Conservation (phyloP, 108 stramenopile genomes). For the Nitzschia putrida region DNA sequence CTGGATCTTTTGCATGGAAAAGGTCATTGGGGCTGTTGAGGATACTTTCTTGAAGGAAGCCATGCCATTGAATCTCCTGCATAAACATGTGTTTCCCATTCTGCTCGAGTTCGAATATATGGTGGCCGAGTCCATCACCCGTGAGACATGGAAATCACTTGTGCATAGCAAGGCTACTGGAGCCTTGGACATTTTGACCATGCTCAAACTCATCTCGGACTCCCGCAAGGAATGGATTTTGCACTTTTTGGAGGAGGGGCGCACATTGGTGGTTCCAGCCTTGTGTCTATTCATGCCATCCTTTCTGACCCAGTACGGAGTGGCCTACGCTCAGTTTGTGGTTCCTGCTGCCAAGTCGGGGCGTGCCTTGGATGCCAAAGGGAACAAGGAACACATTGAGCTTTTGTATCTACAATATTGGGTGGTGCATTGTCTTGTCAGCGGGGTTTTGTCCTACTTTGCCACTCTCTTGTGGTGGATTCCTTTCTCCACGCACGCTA, state of each 20-base stretch:
- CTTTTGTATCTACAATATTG: slow-evolving; percentile 75
- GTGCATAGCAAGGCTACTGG: slow-evolving; percentile 23
- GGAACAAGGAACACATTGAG: slow-evolving; percentile 19
- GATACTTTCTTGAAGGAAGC: slow-evolving; percentile 32
- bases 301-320: slow-evolving; percentile 72
- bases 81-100: slow-evolving; percentile 11
- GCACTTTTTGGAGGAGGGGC: slow-evolving; percentile 52
- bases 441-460: slow-evolving; percentile 47
- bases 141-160: slow-evolving; percentile 28
- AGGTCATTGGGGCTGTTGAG: slow-evolving; percentile 31
- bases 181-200: slow-evolving; percentile 49
- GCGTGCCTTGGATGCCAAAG: slow-evolving; percentile 26
- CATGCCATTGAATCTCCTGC: slow-evolving; percentile 22
- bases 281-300: slow-evolving; percentile 80
- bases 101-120: slow-evolving; percentile 6
- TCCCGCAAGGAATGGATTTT: slow-evolving; percentile 56
- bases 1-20: slow-evolving; percentile 74
- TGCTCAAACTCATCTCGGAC: slow-evolving; percentile 56
- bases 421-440: slow-evolving; percentile 58
- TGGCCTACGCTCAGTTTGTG: slow-evolving; percentile 71
- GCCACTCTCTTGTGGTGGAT: slow-evolving; percentile 72
- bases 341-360: slow-evolving; percentile 67
- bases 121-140: slow-evolving; percentile 33
- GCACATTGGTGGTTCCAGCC: slow-evolving; percentile 62
- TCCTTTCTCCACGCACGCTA: slow-evolving; percentile 72